Base-by-base conservation (phyloP, 768 basidiomycete genomes). In the Termitomyces sp. region DNA sequence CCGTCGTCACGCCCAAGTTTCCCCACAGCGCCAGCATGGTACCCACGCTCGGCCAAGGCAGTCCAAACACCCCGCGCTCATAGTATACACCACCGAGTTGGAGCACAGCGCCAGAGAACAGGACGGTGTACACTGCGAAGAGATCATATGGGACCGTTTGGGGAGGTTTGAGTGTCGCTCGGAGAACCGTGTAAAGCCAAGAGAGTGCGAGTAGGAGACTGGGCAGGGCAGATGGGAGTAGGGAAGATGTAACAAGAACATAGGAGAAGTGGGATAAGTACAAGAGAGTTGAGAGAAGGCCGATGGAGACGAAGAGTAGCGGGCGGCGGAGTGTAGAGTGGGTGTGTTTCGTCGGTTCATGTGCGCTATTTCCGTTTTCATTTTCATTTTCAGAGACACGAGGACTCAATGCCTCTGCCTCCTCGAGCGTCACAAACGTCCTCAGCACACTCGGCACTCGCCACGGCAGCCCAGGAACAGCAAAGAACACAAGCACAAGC, bases 161-260 rank as follows among this genome's bases (percentile, higher is more conserved):
- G 0, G 86, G 83, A 48, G 84, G 82, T 22, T 78, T 63, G 20
- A 82, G 73, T 12, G 33, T 13, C 0, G 87, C 82, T 37, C 86
- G 82, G 31, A 81, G 63, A 20, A 82, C 71, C 0, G 86, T 83
- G 63, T 89, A 91, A 41, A 88, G 68, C 91, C 91, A 93, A 4
- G 83, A 73, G 0, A 72, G 61, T 0, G 84, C 82, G 27, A 82
- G 65, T 33, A 87, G 66, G 50, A 87, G 72, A 0, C 78, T 72
- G 7, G 73, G 73, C 2, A 78, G 58, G 18, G 71, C 76, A 15
- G 56, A 62, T 74, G 78, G 55, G 3, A 50, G 37, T 1, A 33
- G 18, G 0, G 66, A 58, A 22, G 78, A 69, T 41, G 71, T 71
- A n/a, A 80, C 75, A 16, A 85, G 62, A 16, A 66, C 65, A 67